Percentiles rank a stretch among this genome's conserved stretches.
Conservation (phyloP, 2,329 filamentous ascomycete species). For the Phaeophleospora eucalypticola region DNA sequence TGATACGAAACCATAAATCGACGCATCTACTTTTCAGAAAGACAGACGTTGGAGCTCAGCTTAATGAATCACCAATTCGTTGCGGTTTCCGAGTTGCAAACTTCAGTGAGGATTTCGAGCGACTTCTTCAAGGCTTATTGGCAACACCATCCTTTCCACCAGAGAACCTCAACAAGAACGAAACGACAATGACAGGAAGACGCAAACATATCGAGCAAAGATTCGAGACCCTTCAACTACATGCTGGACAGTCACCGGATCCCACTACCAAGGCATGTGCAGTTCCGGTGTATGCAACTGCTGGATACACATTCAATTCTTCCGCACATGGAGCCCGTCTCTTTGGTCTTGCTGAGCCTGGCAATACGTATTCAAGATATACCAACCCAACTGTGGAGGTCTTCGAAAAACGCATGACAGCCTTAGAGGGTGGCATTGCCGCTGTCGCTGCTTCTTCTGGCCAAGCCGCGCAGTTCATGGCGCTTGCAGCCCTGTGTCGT, state of each 20-base stretch:
- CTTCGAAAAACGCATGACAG: constrained; percentile 1
- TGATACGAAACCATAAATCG: no score
- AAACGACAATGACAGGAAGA: no score
- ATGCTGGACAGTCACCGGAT: constrained; percentile 1
- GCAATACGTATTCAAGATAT: background rate
- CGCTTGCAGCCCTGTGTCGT: background rate
- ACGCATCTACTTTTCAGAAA: no score
- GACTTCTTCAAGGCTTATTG: no score
- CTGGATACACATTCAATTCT: background rate
- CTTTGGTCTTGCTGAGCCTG: background rate
- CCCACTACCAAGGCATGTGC: background rate
- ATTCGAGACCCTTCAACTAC: no score
- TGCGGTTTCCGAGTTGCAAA: no score
- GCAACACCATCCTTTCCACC: no score
- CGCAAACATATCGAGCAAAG: no score
- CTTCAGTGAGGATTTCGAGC: no score
- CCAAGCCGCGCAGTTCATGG: constrained; percentile 3
- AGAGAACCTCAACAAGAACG: no score
- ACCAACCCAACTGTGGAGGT: background rate
- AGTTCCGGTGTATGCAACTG: background rate
- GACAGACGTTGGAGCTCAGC: no score
- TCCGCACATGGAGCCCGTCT: background rate
- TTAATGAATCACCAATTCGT: no score
- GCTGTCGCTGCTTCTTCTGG: constrained; percentile 1
- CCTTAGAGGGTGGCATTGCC: background rate